A percentile compares a stretch with the other conserved stretches of the same genome.
phyloP scores from a whole-genome alignment of 1,284 basidiomycete genomes.

The Microbotryomycetes sp. region DNA sequence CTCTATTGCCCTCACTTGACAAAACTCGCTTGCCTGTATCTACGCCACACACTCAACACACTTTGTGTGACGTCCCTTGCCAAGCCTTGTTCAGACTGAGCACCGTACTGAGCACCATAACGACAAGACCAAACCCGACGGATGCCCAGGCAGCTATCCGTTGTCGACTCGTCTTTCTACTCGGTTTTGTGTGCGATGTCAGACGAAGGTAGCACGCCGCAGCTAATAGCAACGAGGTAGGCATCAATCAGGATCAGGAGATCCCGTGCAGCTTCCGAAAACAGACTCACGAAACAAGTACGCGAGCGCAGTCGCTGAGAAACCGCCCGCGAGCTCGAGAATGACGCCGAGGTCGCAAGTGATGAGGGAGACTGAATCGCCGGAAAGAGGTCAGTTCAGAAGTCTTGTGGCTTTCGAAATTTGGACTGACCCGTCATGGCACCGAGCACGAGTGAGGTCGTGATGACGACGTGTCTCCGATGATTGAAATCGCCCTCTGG shows the following conservation, averaged over 20 bases:
- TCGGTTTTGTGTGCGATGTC: conserved; percentile 42
- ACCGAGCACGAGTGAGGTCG: conserved; percentile 70
- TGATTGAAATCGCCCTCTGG: conserved; percentile 63
- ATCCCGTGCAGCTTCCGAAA: too few relatives aligned
- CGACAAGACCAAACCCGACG: conserved; percentile 63
- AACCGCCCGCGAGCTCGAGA: conserved; percentile 92
- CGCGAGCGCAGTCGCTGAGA: conserved; percentile 86
- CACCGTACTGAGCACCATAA: conserved; percentile 69
- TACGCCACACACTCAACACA: conserved; percentile 5
- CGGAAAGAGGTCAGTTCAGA: not conserved
- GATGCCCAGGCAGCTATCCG: conserved; percentile 63
- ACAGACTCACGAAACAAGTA: conserved; percentile 56
- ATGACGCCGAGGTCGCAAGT: conserved; percentile 97
- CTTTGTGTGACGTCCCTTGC: conserved; percentile 13
- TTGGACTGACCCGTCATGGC: conserved; percentile 67
- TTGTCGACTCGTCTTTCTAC: conserved; percentile 54
- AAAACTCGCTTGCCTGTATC: too few relatives aligned
- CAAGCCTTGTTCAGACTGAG: conserved; percentile 40
- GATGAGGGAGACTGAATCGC: conserved; percentile 64
- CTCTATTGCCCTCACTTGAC: too few relatives aligned
- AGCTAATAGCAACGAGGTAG: conserved; percentile 43
- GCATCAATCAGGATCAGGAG: not conserved
- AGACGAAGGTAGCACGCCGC: conserved; percentile 79
- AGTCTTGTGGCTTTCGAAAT: not conserved
- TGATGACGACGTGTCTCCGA: conserved; percentile 84